Base-by-base conservation (phyloP, 2,329 filamentous ascomycete species). In the Aspergillus pseudotamarii region DNA sequence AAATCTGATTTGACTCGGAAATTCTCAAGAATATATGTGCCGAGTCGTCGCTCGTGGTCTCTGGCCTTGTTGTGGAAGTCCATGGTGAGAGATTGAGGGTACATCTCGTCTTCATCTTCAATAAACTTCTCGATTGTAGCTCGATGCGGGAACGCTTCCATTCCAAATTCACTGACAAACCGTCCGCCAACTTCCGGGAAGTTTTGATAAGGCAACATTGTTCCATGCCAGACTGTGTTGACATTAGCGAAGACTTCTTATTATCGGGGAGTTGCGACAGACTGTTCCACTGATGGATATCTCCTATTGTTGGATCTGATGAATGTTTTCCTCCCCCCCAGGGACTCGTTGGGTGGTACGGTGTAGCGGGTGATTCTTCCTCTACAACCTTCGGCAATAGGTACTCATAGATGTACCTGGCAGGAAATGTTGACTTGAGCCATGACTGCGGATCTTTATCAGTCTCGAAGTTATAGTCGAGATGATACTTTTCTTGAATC, bases 41-140 rank as follows among this genome's bases (percentile, higher is more conserved):
- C 93, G 60, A 97, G 88, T 45, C 92, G 85, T 26, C 93, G 87
- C 76, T 95, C 92, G 73, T 96, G 92, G 0, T 93, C 93, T 56
- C 89, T 89, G 2, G 93, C 94, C 79, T 97, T 97, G 83, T 97
- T 97, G 83, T 97, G 94, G 75, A 96, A 96, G 76, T 97, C 93
- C 36, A 97, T 80, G 6, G 93, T 94, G 30, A 90, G 89, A 6
- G 91, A 94, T 74, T 96, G 92, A 4, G 93, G 85, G 75, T 91
- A 94, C 3, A 91, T 85, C 71, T 97, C 92, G 1, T 86, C 85
- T 55, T 92, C 86, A 58, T 89, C 84, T 59, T 83, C 84, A 59
- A 96, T 85, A 75, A 87, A 96, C 14, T 87, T 83, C 66, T 93
- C 90, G 73, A 97, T 92, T 0, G 93, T 97, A 71, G 89, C 88